phyloP scores from a whole-genome alignment of 768 basidiomycete genomes.

The Pisolithus tinctorius region DNA sequence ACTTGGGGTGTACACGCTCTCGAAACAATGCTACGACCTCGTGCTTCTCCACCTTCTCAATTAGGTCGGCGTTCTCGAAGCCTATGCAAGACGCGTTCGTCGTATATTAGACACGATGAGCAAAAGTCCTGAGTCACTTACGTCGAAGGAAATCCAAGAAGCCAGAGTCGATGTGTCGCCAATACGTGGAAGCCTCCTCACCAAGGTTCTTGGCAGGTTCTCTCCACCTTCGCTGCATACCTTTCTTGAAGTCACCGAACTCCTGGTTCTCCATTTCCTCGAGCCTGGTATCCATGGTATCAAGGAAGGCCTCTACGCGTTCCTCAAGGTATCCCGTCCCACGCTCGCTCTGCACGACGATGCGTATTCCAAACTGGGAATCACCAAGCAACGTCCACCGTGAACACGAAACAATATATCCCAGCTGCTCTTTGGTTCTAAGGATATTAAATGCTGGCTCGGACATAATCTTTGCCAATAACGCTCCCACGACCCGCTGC shows the following conservation, averaged over 20 bases:
- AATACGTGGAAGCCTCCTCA: slow-evolving; percentile 71
- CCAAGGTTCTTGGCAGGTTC: slow-evolving; percentile 85
- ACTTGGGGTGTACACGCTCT: slow-evolving; percentile 61
- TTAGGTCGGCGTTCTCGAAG: slow-evolving; percentile 59
- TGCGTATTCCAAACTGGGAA: slow-evolving; percentile 67
- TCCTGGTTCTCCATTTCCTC: slow-evolving; percentile 63
- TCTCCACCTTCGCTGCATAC: slow-evolving; percentile 73
- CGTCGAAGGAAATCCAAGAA: slow-evolving; percentile 84
- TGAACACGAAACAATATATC: slow-evolving; percentile 77
- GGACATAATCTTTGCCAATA: slow-evolving; percentile 79
- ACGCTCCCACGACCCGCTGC: slow-evolving; percentile 56
- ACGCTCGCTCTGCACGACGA: slow-evolving; percentile 87
- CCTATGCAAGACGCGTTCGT: slow-evolving; percentile 34
- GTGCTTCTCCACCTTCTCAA: slow-evolving; percentile 62
- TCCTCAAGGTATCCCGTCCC: slow-evolving; percentile 73
- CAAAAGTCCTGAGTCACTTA: slow-evolving; percentile 32
- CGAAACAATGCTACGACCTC: slow-evolving; percentile 72
- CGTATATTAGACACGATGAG: neutral
- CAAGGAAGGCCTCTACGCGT: slow-evolving; percentile 85
- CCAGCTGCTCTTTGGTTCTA: slow-evolving; percentile 92
- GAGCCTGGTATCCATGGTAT: slow-evolving; percentile 60
- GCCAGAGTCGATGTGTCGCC: slow-evolving; percentile 66
- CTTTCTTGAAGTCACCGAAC: slow-evolving; percentile 71
- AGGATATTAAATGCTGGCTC: slow-evolving; percentile 91
- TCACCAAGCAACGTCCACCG: slow-evolving; percentile 54